Conservation (phyloP, 768 basidiomycete species). For the Heimioporus sp. region DNA sequence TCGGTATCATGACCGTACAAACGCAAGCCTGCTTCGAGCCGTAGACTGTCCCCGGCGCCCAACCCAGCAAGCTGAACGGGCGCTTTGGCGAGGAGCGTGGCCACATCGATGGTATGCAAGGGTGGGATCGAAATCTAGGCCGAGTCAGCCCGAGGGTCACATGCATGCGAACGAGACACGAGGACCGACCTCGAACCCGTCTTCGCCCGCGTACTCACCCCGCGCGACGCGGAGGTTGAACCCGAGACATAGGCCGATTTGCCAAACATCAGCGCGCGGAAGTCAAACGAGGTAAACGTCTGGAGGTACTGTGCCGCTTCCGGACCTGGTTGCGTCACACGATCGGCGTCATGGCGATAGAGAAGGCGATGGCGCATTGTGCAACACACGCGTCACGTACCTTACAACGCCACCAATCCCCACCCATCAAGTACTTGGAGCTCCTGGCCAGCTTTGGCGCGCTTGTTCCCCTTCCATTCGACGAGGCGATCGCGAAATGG, state of each 20-base stretch:
- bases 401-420: slow-evolving; percentile 91
- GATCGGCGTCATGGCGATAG: too few species aligned
- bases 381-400: slow-evolving; percentile 33
- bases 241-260: slow-evolving; percentile 74
- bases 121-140: slow-evolving; percentile 86
- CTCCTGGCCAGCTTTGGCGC: slow-evolving; percentile 51
- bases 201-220: slow-evolving; percentile 97
- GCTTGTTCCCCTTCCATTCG: slow-evolving; percentile 71
- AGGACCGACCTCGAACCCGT: slow-evolving; percentile 83
- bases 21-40: slow-evolving; percentile 96
- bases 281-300: slow-evolving; percentile 68
- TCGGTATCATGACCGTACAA: slow-evolving; percentile 93
- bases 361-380: too few species aligned
- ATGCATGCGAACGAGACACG: too few species aligned
- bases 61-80: slow-evolving; percentile 83
- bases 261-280: slow-evolving; percentile 78
- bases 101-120: slow-evolving; percentile 66
- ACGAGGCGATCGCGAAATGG: slow-evolving; percentile 62
- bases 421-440: slow-evolving; percentile 79
- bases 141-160: not conserved
- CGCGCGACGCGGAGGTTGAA: slow-evolving; percentile 77
- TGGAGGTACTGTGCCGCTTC: slow-evolving; percentile 81
- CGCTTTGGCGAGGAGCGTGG: slow-evolving; percentile 56
- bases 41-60: slow-evolving; percentile 90
- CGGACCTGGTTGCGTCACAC: slow-evolving; percentile 52